Conservation (phyloP, 768 basidiomycete genomes). For the Auriscalpium microsporum region DNA sequence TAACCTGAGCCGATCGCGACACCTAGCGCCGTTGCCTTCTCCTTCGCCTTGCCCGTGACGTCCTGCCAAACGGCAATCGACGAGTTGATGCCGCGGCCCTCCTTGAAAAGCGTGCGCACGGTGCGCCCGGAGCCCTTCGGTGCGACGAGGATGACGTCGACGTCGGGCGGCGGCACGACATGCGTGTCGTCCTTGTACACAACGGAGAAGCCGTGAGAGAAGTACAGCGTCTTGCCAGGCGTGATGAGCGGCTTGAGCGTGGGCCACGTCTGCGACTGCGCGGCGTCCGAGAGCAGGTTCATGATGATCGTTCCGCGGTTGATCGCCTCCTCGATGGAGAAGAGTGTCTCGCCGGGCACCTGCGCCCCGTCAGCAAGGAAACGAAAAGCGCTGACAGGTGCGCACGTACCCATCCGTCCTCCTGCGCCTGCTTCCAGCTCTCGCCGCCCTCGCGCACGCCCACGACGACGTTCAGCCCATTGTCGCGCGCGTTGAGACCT, state of each 20-base stretch:
- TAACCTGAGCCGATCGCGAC: slow-evolving; percentile 95
- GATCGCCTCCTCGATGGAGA: slow-evolving; percentile 98
- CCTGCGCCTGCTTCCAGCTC: slow-evolving; percentile 91
- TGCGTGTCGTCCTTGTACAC: slow-evolving; percentile 97
- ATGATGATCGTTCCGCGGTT: slow-evolving; percentile 96
- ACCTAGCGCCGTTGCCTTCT: slow-evolving; percentile 92
- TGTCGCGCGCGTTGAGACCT: slow-evolving; percentile 97
- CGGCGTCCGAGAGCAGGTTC: slow-evolving; percentile 98
- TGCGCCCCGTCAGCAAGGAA: slow-evolving; percentile 19
- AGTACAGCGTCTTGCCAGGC: slow-evolving; percentile 99
- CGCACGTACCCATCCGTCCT: slow-evolving; percentile 86
- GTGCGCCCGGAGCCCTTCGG: slow-evolving; percentile 99
- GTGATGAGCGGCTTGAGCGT: slow-evolving; percentile 88
- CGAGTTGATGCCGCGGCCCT: slow-evolving; percentile 97
- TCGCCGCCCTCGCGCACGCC: slow-evolving; percentile 97
- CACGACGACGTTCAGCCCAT: slow-evolving; percentile 96
- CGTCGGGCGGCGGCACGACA: slow-evolving; percentile 83
- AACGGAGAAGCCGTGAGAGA: slow-evolving; percentile 99
- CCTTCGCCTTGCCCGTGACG: slow-evolving; percentile 94
- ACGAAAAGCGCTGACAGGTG: background rate
- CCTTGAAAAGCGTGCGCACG: slow-evolving; percentile 99
- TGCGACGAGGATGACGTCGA: slow-evolving; percentile 98
- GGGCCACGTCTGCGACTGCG: slow-evolving; percentile 96
- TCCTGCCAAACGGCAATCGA: slow-evolving; percentile 95
- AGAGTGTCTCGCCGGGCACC: slow-evolving; percentile 96